phyloP scores from a whole-genome alignment of 352 stramenopile genomes.

The Phytophthora citrophthora region DNA sequence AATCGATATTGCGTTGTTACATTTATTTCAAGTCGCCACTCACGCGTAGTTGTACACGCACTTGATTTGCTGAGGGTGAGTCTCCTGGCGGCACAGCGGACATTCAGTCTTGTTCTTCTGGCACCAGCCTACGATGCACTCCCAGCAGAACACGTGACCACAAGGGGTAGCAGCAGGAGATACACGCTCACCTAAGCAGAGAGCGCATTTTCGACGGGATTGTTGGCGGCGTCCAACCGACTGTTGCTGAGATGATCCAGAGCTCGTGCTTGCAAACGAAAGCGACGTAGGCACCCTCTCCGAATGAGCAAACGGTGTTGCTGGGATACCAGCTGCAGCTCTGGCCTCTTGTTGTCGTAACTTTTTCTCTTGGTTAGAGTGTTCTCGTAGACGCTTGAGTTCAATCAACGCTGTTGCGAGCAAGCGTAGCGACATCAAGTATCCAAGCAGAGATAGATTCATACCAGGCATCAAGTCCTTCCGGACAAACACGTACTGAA shows the following conservation, averaged over 20 bases:
- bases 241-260: conserved; percentile 4
- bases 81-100: conserved; percentile 88
- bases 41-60: conserved; percentile 90
- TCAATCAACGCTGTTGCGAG: conserved; percentile 55
- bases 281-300: conserved; percentile 49
- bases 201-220: conserved; percentile 75
- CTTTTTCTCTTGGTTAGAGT: conserved; percentile 56
- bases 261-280: conserved; percentile 7
- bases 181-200: conserved; percentile 85
- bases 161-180: conserved; percentile 85
- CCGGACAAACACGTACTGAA: conserved; percentile 84
- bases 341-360: conserved; percentile 44
- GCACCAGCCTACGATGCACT: conserved; percentile 94
- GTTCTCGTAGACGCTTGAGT: conserved; percentile 53
- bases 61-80: conserved; percentile 91
- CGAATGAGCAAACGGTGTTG: conserved; percentile 36
- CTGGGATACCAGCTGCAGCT: conserved; percentile 10
- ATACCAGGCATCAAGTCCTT: conserved; percentile 59
- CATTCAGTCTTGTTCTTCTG: conserved; percentile 93
- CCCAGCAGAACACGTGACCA: conserved; percentile 93
- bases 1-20: conserved; percentile 39
- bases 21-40: conserved; percentile 11
- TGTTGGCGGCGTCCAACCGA: conserved; percentile 11
- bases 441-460: conserved; percentile 82
- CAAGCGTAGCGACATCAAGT: conserved; percentile 79